A percentile compares a stretch with the other conserved stretches of the same genome.
Conservation (phyloP, 345 rosid species). For the Sonneratia alba region DNA sequence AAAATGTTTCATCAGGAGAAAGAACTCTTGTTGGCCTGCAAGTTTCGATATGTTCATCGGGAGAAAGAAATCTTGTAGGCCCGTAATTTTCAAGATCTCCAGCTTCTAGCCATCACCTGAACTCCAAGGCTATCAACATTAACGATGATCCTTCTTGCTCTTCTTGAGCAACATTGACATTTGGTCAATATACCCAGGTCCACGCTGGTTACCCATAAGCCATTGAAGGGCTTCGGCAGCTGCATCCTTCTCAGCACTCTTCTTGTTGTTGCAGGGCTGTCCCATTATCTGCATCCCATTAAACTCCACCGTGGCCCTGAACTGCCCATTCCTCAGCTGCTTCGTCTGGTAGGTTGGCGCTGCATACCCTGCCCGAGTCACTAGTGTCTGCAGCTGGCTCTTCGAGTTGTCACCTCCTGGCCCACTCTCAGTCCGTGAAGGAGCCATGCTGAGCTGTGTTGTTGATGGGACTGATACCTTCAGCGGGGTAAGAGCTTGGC, state of each 20-base stretch:
- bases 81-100: neutral
- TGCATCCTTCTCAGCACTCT: constrained; percentile 91
- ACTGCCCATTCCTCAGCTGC: constrained; percentile 65
- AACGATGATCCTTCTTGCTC: constrained; percentile 52
- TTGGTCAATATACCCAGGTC: constrained; percentile 40
- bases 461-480: constrained; percentile 21
- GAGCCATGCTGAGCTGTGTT: constrained; percentile 18
- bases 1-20: neutral
- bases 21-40: neutral
- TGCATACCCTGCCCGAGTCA: constrained; percentile 67
- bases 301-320: constrained; percentile 63
- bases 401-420: constrained; percentile 88
- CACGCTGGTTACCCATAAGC: constrained; percentile 47
- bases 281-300: constrained; percentile 69
- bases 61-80: neutral
- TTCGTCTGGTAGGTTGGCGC: constrained; percentile 65
- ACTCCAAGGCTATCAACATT: neutral
- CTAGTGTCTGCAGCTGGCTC: constrained; percentile 80
- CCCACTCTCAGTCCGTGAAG: constrained; percentile 55
- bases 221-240: constrained; percentile 84
- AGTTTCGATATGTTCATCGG: neutral
- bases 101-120: neutral
- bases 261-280: constrained; percentile 78
- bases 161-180: constrained; percentile 67
- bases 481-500: constrained; percentile 28